A percentile compares a stretch with the other conserved stretches of the same genome.
Conservation (phyloP, 352 stramenopile genomes). For the Phytopythium vexans region DNA sequence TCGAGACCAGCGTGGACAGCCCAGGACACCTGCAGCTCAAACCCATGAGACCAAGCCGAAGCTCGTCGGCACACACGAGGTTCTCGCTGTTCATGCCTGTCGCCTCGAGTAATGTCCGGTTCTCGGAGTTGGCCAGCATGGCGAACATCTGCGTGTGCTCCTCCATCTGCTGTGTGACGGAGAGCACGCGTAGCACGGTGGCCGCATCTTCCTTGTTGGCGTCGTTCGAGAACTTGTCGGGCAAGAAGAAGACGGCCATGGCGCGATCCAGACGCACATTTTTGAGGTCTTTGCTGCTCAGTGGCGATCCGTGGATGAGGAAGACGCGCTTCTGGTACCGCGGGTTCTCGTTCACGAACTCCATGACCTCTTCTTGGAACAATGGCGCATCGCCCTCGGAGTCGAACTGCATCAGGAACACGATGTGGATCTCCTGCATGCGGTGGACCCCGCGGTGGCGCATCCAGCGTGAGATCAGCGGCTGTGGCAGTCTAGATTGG, state of each 20-base stretch:
- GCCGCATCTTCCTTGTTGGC: constrained; percentile 78
- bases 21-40: constrained; percentile 80
- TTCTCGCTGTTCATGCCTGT: constrained; percentile 67
- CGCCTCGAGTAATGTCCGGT: constrained; percentile 72
- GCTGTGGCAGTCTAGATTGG: constrained; percentile 10
- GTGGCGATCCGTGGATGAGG: constrained; percentile 67
- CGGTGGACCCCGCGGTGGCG: constrained; percentile 34
- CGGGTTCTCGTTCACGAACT: constrained; percentile 68
- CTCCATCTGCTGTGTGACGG: constrained; percentile 60
- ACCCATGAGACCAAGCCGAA: constrained; percentile 82
- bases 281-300: constrained; percentile 50
- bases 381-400: constrained; percentile 35
- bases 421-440: constrained; percentile 77
- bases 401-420: constrained; percentile 77
- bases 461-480: constrained; percentile 43
- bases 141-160: constrained; percentile 73
- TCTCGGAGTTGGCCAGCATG: constrained; percentile 84
- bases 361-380: constrained; percentile 62
- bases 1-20: constrained; percentile 81
- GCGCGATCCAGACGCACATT: constrained; percentile 60
- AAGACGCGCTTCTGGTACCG: constrained; percentile 80
- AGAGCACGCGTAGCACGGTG: constrained; percentile 78
- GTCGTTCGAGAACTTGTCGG: constrained; percentile 80
- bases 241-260: constrained; percentile 81
- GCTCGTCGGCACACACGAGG: constrained; percentile 76